phyloP scores from a whole-genome alignment of 805 yeast species.

The Yamadazyma endophytica region DNA sequence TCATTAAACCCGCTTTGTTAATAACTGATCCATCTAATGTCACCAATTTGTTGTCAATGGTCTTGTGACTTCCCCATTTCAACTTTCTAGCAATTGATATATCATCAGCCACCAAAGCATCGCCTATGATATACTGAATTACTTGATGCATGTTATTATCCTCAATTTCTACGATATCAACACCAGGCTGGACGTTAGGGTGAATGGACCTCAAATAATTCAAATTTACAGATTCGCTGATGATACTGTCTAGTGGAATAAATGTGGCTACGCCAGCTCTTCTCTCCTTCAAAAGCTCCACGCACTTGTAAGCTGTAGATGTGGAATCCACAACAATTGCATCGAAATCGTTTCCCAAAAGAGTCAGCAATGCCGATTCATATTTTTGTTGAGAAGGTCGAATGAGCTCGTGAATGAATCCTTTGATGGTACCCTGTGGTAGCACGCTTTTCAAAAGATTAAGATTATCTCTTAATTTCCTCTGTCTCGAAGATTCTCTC shows the following conservation, averaged over 20 bases:
- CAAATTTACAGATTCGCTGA: slow-evolving; percentile 48
- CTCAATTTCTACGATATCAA: slow-evolving; percentile 66
- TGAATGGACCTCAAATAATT: slow-evolving; percentile 51
- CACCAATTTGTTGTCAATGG: slow-evolving; percentile 60
- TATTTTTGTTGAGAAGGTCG: slow-evolving; percentile 71
- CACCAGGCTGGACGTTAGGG: slow-evolving; percentile 56
- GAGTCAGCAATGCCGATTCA: slow-evolving; percentile 69
- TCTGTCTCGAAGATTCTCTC: slow-evolving; percentile 71
- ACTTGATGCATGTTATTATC: slow-evolving; percentile 71
- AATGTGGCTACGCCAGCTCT: slow-evolving; percentile 82
- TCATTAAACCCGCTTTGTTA: slow-evolving; percentile 84
- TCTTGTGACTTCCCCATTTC: slow-evolving; percentile 56
- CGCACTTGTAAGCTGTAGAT: slow-evolving; percentile 68
- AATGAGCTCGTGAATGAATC: slow-evolving; percentile 75
- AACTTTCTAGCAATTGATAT: slow-evolving; percentile 64
- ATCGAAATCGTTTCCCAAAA: slow-evolving; percentile 76
- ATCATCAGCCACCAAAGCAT: slow-evolving; percentile 72
- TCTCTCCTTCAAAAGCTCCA: slow-evolving; percentile 77
- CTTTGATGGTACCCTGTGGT: slow-evolving; percentile 73
- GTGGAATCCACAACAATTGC: slow-evolving; percentile 77
- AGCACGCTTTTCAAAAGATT: slow-evolving; percentile 63
- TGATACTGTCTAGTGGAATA: slow-evolving; percentile 79
- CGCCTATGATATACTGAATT: slow-evolving; percentile 73
- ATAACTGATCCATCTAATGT: slow-evolving; percentile 82
- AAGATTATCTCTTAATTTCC: slow-evolving; percentile 68